A percentile compares a stretch with the other conserved stretches of the same genome.
These are phyloP conservation scores for Babesia caballi DNA, from an alignment of 169 alveolate species.

Conservation along the genomic window DNA sequence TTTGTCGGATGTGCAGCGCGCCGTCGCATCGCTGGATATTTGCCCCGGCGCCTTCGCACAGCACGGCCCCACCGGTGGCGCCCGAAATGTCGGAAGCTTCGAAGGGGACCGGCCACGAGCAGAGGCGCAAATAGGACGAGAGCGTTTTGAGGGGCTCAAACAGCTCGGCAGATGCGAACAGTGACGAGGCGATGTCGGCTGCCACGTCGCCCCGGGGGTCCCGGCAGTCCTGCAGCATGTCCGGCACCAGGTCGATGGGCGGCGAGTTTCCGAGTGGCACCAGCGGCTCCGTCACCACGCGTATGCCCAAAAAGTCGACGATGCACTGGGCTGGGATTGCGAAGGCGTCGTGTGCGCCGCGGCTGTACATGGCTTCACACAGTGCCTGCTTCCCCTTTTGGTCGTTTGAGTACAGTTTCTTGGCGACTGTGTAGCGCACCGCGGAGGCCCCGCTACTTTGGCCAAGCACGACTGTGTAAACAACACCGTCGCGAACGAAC, in stretches of 20 bases:
- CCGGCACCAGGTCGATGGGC: conserved; percentile 33
- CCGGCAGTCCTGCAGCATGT: conserved; percentile 5
- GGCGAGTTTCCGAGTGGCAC: conserved; percentile 46
- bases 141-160: conserved; percentile 46
- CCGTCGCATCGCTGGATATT: conserved; percentile 66
- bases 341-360: conserved; percentile 54
- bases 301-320: conserved; percentile 71
- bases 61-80: not conserved
- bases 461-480: conserved; percentile 52
- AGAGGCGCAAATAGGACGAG: conserved; percentile 48
- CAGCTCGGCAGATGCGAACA: conserved; percentile 42
- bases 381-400: conserved; percentile 72
- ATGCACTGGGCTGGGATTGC: conserved; percentile 70
- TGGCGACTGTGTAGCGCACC: conserved; percentile 57
- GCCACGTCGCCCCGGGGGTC: not conserved
- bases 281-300: conserved; percentile 74
- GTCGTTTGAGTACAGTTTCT: conserved; percentile 74
- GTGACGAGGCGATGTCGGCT: conserved; percentile 42
- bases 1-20: conserved; percentile 53
- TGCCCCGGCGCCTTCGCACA: conserved; percentile 39
- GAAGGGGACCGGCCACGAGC: conserved; percentile 71
- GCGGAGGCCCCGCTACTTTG: not conserved
- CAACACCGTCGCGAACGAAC: conserved; percentile 55
- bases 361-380: conserved; percentile 69
- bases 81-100: conserved; percentile 62